Base-by-base conservation (phyloP, 2,329 filamentous ascomycete species). In the Gnomoniopsis sp. region DNA sequence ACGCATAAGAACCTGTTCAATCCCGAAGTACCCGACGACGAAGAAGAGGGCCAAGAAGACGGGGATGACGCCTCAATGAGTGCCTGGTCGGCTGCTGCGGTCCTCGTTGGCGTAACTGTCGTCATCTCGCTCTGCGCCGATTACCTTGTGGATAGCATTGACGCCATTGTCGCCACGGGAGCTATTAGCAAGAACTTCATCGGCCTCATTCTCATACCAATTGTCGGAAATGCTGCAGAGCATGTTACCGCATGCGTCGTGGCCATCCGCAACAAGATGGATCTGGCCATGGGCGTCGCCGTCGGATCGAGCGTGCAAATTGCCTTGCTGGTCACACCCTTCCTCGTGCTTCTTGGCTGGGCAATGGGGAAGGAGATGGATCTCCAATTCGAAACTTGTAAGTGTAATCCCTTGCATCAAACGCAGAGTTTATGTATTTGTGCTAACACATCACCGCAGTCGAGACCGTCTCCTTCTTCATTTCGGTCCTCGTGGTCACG, bases 271-370 rank as follows among this genome's bases (percentile, higher is more conserved):
- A 84, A 93, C 74, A 93, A 88, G 77, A 88, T 88, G 85, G 84
- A 88, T 67, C 74, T 88, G 71, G 86, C 90, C 33, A 90, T 93
- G 77, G 88, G 88, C 46, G 89, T 93, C 53, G 90, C 90, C 30
- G 89, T 93, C 67, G 90, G 90, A 49, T 91, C 88, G 60, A 90
- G 88, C 71, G 87, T 93, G 70, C 90, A 93, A 73, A 93, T 93
- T 67, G 89, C 90, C 22, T 79, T 93, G 49, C 86, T 92, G 48
- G 89, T 93, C 50, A 93, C 90, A 1, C 90, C 90, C 0, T 88
- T 89, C 74, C 78, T 93, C 55, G 90, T 93, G 55, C 86, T 93
- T 64, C 79, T 93, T 41, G 90, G 89, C 61, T 93, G 90, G 90
- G 82, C 86, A 60, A 86, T 89, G 65, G 85, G 90, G 73, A 77